A percentile compares a stretch with the other conserved stretches of the same genome.
Evolutionary conservation across 2,329 filamentous ascomycete species (phyloP).

Genomic region (Talaromyces sp.): DNA sequence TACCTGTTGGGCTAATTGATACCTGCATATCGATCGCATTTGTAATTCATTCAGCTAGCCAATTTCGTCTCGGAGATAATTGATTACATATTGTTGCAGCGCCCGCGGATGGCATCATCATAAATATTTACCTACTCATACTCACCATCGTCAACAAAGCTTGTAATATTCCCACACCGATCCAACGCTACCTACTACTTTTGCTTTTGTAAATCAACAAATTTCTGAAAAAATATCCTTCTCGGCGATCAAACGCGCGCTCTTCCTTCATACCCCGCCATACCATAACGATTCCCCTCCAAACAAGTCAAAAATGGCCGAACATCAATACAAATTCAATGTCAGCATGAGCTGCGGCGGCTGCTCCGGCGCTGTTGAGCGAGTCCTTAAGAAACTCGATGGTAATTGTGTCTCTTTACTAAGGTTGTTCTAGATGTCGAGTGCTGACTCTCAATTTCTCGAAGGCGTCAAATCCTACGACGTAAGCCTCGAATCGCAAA

Average conservation of each 20-base stretch:
- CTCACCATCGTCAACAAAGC: not conserved
- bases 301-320: conserved; percentile 54
- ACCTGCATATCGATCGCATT: not conserved
- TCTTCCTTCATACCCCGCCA: not conserved
- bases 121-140: conserved; percentile 1
- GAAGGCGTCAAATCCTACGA: conserved; percentile 81
- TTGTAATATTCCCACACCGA: not conserved
- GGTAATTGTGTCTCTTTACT: conserved; percentile 50
- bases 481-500: conserved; percentile 82
- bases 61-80: not conserved
- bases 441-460: not conserved
- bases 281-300: not conserved
- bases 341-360: conserved; percentile 92
- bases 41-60: conserved; percentile 2
- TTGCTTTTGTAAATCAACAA: not conserved
- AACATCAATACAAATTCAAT: conserved; percentile 93
- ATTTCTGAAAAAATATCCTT: not conserved
- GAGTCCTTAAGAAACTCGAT: conserved; percentile 86
- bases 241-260: not conserved
- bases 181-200: not conserved
- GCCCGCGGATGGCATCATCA: conserved; percentile 12
- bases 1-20: not conserved
- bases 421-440: not conserved
- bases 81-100: not conserved
- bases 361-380: conserved; percentile 90